Evolutionary conservation across 2,329 filamentous ascomycete genomes (phyloP).

Genomic region (Penicillium sp.): DNA sequence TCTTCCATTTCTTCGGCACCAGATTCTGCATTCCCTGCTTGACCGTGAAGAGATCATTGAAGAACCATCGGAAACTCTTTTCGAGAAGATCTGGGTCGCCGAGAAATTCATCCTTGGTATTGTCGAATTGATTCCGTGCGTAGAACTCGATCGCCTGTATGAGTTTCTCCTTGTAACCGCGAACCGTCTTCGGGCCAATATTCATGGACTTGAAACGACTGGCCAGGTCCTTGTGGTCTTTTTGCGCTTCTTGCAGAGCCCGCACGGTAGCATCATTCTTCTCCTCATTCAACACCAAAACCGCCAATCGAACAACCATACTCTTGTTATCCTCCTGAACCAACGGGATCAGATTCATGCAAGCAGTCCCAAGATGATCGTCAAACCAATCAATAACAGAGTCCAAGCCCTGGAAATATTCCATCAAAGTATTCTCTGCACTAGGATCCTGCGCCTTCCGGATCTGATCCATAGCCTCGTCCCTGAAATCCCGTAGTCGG

Average conservation of each 20-base stretch:
- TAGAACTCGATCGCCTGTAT: constrained; percentile 73
- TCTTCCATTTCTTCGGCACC: constrained; percentile 96
- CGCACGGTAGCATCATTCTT: constrained; percentile 90
- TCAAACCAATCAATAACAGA: constrained; percentile 92
- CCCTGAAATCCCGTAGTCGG: constrained; percentile 85
- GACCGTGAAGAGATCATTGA: constrained; percentile 95
- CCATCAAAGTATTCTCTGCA: constrained; percentile 77
- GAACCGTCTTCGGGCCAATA: constrained; percentile 83
- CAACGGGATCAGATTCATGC: constrained; percentile 84
- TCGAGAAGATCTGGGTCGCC: constrained; percentile 80
- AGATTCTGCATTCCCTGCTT: constrained; percentile 87
- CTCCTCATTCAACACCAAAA: constrained; percentile 94
- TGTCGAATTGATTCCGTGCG: constrained; percentile 71
- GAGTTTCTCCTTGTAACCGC: constrained; percentile 97
- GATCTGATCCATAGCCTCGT: constrained; percentile 97
- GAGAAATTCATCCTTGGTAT: constrained; percentile 71
- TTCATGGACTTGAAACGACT: constrained; percentile 93
- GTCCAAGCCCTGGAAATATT: constrained; percentile 86
- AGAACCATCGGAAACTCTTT: constrained; percentile 92
- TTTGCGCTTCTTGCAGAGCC: constrained; percentile 89
- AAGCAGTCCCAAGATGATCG: constrained; percentile 85
- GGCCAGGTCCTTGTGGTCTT: constrained; percentile 93
- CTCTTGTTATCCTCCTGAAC: constrained; percentile 84
- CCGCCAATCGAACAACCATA: constrained; percentile 83
- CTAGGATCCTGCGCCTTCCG: constrained; percentile 70